A percentile compares a stretch with the other conserved stretches of the same genome.
These are phyloP conservation scores for Penicillium fuscoglaucum DNA, from an alignment of 2,329 filamentous ascomycete genomes.

Conservation along the genomic window DNA sequence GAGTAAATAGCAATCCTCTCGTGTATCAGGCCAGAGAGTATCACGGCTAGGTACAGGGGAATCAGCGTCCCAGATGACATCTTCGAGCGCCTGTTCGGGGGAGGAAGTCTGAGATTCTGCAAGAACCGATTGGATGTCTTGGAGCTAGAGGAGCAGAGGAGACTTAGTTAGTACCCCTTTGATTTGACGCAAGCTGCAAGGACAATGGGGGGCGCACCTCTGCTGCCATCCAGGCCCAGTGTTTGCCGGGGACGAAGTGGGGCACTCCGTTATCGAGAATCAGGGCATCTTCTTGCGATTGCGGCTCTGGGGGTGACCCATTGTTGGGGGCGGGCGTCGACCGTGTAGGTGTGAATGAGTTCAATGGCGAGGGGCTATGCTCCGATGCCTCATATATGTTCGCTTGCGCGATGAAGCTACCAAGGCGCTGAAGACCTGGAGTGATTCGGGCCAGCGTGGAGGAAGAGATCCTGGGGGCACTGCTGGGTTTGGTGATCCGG, in stretches of 20 bases:
- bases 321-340: not conserved
- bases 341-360: not conserved
- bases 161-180: not conserved
- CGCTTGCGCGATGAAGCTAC: not conserved
- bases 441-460: not conserved
- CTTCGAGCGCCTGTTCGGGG: not conserved
- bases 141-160: not conserved
- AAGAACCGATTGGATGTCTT: not conserved
- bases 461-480: not conserved
- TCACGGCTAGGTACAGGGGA: fast-evolving
- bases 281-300: not conserved
- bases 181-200: not conserved
- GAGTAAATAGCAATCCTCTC: not conserved
- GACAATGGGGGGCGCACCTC: not conserved
- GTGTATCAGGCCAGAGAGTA: not conserved
- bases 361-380: not conserved
- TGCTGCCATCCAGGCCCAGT: not conserved
- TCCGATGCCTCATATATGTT: not conserved
- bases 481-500: not conserved
- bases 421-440: not conserved
- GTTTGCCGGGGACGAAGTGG: not conserved
- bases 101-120: not conserved
- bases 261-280: not conserved
- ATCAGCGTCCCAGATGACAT: not conserved
- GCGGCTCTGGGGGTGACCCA: not conserved